Percentiles rank a stretch among this genome's conserved stretches.
Conservation (phyloP, 176 grass and related monocot genomes). For the Bolboschoenus planiculmis region DNA sequence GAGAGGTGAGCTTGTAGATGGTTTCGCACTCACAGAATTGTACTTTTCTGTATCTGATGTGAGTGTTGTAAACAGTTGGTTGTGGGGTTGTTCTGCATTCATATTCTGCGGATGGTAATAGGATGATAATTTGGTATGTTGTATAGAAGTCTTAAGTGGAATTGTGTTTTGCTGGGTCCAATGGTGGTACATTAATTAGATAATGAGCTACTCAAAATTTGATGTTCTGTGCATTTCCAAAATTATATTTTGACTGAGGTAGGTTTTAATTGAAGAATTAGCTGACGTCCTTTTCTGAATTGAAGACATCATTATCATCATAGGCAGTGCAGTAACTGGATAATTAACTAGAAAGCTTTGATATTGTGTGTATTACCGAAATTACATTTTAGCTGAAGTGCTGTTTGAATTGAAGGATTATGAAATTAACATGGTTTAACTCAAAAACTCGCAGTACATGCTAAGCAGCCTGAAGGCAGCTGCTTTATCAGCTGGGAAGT, state of each 20-base stretch:
- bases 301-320: not conserved
- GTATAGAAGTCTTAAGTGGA: not conserved
- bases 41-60: not conserved
- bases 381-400: not conserved
- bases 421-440: not conserved
- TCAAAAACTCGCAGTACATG: slow-evolving; percentile 37
- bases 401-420: not conserved
- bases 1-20: not conserved
- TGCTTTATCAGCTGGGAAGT: slow-evolving; percentile 38
- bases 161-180: not conserved
- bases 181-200: not conserved
- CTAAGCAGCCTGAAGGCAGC: slow-evolving; percentile 43
- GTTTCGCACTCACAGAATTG: not conserved
- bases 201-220: not conserved
- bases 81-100: not conserved
- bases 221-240: not conserved
- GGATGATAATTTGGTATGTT: not conserved
- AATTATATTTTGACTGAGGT: not conserved
- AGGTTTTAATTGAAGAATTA: not conserved
- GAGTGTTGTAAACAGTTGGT: not conserved
- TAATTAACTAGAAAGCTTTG: not conserved
- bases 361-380: not conserved
- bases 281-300: not conserved
- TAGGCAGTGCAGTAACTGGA: not conserved
- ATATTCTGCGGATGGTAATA: not conserved